A percentile compares a stretch with the other conserved stretches of the same genome.
Conservation (phyloP, 805 yeast genomes). For the Spathaspora gorwiae region DNA sequence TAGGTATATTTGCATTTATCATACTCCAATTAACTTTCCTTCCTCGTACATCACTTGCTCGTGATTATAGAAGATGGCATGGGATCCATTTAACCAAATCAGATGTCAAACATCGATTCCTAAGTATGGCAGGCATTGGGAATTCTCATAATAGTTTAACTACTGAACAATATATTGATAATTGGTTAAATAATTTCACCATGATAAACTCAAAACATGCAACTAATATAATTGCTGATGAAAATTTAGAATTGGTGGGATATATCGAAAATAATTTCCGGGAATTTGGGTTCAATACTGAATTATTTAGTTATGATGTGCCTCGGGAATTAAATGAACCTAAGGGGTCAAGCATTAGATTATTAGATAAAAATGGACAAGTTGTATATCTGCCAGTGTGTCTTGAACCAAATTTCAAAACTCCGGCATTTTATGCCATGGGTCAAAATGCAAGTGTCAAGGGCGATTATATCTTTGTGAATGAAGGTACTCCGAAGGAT, state of each 20-base stretch:
- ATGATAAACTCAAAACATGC: slow-evolving; percentile 15
- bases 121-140: slow-evolving; percentile 31
- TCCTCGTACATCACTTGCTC: slow-evolving; percentile 76
- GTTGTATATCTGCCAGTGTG: slow-evolving; percentile 23
- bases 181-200: slow-evolving; percentile 26
- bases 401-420: slow-evolving; percentile 18
- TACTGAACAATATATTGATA: slow-evolving; percentile 22
- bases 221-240: slow-evolving; percentile 21
- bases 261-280: slow-evolving; percentile 25
- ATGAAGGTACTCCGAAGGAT: slow-evolving; percentile 28
- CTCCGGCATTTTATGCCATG: slow-evolving; percentile 28
- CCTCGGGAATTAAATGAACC: slow-evolving; percentile 19
- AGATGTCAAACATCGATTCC: slow-evolving; percentile 63
- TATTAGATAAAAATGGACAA: slow-evolving; percentile 18
- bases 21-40: slow-evolving; percentile 66
- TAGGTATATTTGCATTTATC: slow-evolving; percentile 49
- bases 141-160: slow-evolving; percentile 12
- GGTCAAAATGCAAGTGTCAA: slow-evolving; percentile 23
- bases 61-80: slow-evolving; percentile 77
- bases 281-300: slow-evolving; percentile 22
- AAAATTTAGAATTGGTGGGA: slow-evolving; percentile 19
- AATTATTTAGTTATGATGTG: slow-evolving; percentile 11
- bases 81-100: slow-evolving; percentile 58
- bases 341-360: slow-evolving; percentile 18
- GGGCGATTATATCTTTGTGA: slow-evolving; percentile 24